phyloP scores from a whole-genome alignment of 306 rosid genomes.

The Inga leiocalycina region DNA sequence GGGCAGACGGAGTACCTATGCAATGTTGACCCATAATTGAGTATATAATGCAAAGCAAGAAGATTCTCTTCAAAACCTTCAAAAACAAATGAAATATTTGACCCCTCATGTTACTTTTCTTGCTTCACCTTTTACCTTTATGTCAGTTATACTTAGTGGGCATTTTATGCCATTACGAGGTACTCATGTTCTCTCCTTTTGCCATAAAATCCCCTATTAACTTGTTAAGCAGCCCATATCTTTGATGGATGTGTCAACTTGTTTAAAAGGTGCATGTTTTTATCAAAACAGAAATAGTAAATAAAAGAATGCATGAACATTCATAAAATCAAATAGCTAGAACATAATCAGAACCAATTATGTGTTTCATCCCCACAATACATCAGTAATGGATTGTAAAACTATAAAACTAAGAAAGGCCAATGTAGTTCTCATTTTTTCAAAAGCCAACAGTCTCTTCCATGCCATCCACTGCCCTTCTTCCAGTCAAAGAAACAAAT shows the following conservation, averaged over 20 bases:
- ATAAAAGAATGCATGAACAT: not conserved
- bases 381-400: conserved; percentile 17
- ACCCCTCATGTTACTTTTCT: not conserved
- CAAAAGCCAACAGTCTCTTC: conserved; percentile 83
- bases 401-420: not conserved
- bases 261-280: not conserved
- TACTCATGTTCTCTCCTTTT: not conserved
- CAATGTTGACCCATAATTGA: not conserved
- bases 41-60: not conserved
- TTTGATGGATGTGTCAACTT: not conserved
- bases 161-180: not conserved
- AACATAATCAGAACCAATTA: conserved; percentile 4
- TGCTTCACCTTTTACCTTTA: not conserved
- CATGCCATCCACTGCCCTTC: conserved; percentile 91
- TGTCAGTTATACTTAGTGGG: not conserved
- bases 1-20: no score
- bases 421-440: conserved; percentile 63
- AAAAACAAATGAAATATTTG: not conserved
- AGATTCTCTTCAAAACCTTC: not conserved
- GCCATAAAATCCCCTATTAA: not conserved
- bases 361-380: not conserved
- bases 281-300: not conserved
- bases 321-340: not conserved
- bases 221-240: conserved; percentile 4
- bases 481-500: conserved; percentile 59